Base-by-base conservation (phyloP, 768 basidiomycete species). In the Russula sp. region DNA sequence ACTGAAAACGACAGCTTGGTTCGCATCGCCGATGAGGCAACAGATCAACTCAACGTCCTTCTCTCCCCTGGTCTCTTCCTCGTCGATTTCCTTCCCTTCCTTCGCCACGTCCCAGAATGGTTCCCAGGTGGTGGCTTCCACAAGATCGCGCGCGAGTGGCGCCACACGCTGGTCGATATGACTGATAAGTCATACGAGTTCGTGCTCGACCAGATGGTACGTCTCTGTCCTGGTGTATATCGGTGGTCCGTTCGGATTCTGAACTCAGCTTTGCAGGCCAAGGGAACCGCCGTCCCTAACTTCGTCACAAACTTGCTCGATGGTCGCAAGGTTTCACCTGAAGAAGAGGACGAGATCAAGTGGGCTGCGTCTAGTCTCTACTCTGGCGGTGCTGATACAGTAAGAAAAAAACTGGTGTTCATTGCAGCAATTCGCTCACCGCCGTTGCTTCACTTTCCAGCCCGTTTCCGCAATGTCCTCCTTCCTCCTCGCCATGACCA, bases 401-500 rank as follows among this genome's bases (percentile, higher is more conserved):
- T 66, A 41, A 49, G 65, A 14, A 34, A 7, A 1, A 22, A 3
- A 25, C 3, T 1, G 22, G 7, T 14, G 32, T 20, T 25, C 16
- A 39, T 29, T 29, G 5, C 2, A 0, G 18, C n/a, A 13, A 39
- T 34, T 42, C 42, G 39, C 48, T 58, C 6, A 60, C 47, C 16
- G 20, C 18, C 32, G 16, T 38, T 29, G 11, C 7, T 22, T 51
- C 8, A 7, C 11, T 25, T 5, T n/a, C 10, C 16, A 66, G 66
- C 66, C 71, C n/a, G 68, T 68, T 20, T 68, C 66, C 10, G 65
- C 71, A 2, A 59, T 72, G 53, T 42, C 60, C 4, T 70, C 70
- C 5, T 69, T 72, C 60, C 64, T 72, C 49, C 60, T 72, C 18
- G 70, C 69, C 13, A 69, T 71, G 68, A 67, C 71, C 2, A 63